Percentiles rank a stretch among this genome's conserved stretches.
Conservation (phyloP, 495 filamentous ascomycete genomes). For the Trichoderma erinaceum region DNA sequence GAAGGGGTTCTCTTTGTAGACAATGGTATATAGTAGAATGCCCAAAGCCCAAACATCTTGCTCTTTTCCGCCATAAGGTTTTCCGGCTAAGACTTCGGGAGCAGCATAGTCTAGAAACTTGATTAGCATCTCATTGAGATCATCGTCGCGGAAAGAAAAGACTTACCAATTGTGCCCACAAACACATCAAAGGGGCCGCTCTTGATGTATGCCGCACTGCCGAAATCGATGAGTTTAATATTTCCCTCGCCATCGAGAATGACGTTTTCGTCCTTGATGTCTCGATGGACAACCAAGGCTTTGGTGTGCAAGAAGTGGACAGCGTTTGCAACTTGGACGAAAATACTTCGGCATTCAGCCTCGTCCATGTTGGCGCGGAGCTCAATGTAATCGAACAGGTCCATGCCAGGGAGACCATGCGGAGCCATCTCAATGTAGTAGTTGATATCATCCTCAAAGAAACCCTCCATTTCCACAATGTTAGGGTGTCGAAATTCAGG, state of each 20-base stretch:
- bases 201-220: conserved; percentile 96
- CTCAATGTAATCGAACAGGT: conserved; percentile 98
- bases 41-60: conserved; percentile 99
- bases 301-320: conserved; percentile 88
- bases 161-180: conserved; percentile 93
- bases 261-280: conserved; percentile 99
- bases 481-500: conserved; percentile 88
- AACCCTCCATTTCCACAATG: conserved; percentile 97
- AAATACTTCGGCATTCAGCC: conserved; percentile 86
- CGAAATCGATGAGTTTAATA: conserved; percentile 97
- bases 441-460: conserved; percentile 96
- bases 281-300: conserved; percentile 87
- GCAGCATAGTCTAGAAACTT: conserved; percentile 78
- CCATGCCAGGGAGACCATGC: conserved; percentile 95
- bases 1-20: conserved; percentile 99
- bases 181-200: conserved; percentile 98
- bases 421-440: conserved; percentile 99
- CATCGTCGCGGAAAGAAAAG: background rate
- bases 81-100: conserved; percentile 90
- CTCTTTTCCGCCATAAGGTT: conserved; percentile 89
- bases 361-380: conserved; percentile 96
- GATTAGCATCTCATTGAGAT: conserved; percentile 15
- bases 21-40: conserved; percentile 94
- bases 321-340: conserved; percentile 82
- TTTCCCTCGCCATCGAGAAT: conserved; percentile 90